These are phyloP conservation scores for Forsythia suspensa DNA, from an alignment of 257 asterid species.

Conservation along the genomic window DNA sequence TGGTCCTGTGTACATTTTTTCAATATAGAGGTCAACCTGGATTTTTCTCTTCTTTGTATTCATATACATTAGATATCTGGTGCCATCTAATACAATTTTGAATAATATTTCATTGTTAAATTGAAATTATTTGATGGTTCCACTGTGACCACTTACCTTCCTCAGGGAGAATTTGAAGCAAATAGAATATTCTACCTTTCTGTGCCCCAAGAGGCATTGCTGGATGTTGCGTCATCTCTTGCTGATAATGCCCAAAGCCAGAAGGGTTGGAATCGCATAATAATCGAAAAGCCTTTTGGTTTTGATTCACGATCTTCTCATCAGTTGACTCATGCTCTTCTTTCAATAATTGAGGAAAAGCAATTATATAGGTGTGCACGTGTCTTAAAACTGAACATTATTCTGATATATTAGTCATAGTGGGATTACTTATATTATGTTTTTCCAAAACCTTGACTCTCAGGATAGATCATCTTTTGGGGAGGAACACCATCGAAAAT, in stretches of 20 bases:
- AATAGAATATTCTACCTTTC: conserved; percentile 59
- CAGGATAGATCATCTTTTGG: conserved; percentile 63
- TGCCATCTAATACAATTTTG: neutral
- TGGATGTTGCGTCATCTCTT: conserved; percentile 43
- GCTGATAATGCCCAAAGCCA: conserved; percentile 44
- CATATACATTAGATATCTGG: neutral
- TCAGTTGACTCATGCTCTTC: conserved; percentile 39
- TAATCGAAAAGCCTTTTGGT: conserved; percentile 54
- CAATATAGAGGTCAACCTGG: conserved; percentile 1
- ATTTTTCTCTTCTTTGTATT: neutral
- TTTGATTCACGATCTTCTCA: conserved; percentile 41
- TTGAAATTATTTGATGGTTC: conserved; percentile 8
- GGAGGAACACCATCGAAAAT: conserved; percentile 59
- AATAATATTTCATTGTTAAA: neutral
- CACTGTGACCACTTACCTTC: conserved; percentile 22
- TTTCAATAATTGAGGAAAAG: conserved; percentile 40
- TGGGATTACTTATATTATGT: neutral
- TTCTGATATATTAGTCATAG: neutral
- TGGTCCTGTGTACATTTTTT: neutral
- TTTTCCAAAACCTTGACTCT: conserved; percentile 9
- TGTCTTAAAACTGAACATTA: neutral
- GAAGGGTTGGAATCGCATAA: conserved; percentile 58
- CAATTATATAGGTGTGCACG: conserved; percentile 47
- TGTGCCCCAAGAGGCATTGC: conserved; percentile 50
- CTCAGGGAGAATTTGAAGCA: conserved; percentile 40